Evolutionary conservation across 1,284 basidiomycete genomes (phyloP).

Genomic region (Ceratobasidium sp.): DNA sequence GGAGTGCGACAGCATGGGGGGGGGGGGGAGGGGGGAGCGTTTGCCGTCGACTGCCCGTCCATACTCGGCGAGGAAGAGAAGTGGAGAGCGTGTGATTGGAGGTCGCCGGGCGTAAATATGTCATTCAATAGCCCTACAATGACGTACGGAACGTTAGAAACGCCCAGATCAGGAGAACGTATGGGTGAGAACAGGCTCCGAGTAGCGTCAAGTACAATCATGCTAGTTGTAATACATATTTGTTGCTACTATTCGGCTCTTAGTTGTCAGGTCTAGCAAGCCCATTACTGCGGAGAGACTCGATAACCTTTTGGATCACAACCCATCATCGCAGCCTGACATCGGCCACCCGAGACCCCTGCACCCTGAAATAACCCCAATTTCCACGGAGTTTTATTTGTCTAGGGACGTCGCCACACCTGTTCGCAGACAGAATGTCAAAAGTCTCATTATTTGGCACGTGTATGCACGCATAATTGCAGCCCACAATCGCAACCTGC

Average conservation of each 20-base stretch:
- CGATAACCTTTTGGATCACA: neutral
- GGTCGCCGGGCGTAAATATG: neutral
- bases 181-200: conserved; percentile 16
- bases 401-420: neutral
- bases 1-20: conserved; percentile 47
- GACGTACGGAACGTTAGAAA: neutral
- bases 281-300: neutral
- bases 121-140: conserved; percentile 9
- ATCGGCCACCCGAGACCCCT: conserved; percentile 18
- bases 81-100: neutral
- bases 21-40: too few species aligned
- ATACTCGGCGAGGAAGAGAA: conserved; percentile 47
- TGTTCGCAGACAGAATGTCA: neutral
- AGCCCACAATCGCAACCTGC: neutral
- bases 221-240: neutral
- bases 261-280: neutral
- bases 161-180: neutral
- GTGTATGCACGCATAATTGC: too few species aligned
- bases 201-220: conserved; percentile 11
- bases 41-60: conserved; percentile 53
- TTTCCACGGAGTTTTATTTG: conserved; percentile 34
- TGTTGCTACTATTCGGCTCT: neutral
- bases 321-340: conserved; percentile 14
- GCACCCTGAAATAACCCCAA: conserved; percentile 23
- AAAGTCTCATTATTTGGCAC: neutral